A percentile compares a stretch with the other conserved stretches of the same genome.
Conservation (phyloP, 2,329 filamentous ascomycete genomes). For the Ophiostoma australiae region DNA sequence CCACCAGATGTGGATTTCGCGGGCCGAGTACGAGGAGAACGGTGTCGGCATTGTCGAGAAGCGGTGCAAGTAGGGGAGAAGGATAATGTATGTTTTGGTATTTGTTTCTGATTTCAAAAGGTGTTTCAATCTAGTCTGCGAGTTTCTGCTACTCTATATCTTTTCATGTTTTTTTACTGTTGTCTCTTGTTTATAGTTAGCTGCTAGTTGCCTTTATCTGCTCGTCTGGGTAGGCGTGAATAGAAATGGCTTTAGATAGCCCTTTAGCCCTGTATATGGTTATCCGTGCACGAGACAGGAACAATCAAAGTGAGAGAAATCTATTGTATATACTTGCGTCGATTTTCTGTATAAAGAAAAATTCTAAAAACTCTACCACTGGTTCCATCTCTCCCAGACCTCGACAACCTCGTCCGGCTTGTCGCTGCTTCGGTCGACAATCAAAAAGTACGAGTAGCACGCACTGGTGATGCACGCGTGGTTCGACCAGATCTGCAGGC, state of each 20-base stretch:
- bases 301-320: no score
- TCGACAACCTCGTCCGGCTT: conserved; percentile 62
- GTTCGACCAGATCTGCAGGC: conserved; percentile 70
- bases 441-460: conserved; percentile 65
- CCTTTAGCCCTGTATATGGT: background rate
- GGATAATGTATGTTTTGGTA: background rate
- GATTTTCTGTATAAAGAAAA: background rate
- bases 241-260: background rate
- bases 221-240: conserved; percentile 1
- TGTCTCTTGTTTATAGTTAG: background rate
- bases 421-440: conserved; percentile 59
- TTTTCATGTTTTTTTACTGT: background rate
- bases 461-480: conserved; percentile 74
- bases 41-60: conserved; percentile 88
- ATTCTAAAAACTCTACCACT: conserved; percentile 49
- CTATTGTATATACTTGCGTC: background rate
- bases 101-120: background rate
- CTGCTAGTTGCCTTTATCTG: background rate
- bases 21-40: conserved; percentile 96
- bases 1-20: conserved; percentile 98
- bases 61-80: conserved; percentile 69
- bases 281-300: background rate
- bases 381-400: conserved; percentile 67
- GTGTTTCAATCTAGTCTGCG: background rate
- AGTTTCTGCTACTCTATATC: background rate